phyloP scores from a whole-genome alignment of 768 basidiomycete genomes.

The Podaxis sp. region DNA sequence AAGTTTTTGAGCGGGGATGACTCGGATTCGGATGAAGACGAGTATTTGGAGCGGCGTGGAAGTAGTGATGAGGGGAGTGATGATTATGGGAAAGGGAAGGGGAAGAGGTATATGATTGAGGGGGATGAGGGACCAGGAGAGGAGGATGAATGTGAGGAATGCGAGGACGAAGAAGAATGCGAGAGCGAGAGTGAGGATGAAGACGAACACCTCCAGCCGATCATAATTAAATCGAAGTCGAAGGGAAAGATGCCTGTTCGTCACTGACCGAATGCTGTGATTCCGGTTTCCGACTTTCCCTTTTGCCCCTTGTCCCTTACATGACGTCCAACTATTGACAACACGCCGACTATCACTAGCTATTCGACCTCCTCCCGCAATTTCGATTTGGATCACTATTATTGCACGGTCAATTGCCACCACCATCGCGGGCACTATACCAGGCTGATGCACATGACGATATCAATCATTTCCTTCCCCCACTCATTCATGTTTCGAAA shows the following conservation, averaged over 20 bases:
- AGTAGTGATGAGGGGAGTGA: not conserved
- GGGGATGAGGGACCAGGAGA: slow-evolving; percentile 18
- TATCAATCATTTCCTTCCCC: no score
- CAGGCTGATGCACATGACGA: no score
- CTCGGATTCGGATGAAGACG: not conserved
- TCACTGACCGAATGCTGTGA: not conserved
- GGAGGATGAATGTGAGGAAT: slow-evolving; percentile 24
- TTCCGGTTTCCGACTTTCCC: no score
- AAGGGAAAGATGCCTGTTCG: not conserved
- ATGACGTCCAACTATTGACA: no score
- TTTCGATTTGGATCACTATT: no score
- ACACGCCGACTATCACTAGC: no score
- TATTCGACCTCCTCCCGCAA: no score
- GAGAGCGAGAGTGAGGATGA: slow-evolving; percentile 8
- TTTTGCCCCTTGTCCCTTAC: no score
- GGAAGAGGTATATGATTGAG: slow-evolving; percentile 4
- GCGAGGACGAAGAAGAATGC: slow-evolving; percentile 30
- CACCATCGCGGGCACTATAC: no score
- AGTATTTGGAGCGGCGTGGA: not conserved
- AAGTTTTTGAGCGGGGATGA: slow-evolving; percentile 15
- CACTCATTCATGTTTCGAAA: no score
- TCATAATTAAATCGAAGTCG: slow-evolving; percentile 5
- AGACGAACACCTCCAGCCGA: slow-evolving; percentile 7
- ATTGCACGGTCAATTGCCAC: no score
- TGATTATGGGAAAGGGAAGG: slow-evolving; percentile 6